A percentile compares a stretch with the other conserved stretches of the same genome.
phyloP scores from a whole-genome alignment of 164 flowering plant species.

The Buxus sempervirens region DNA sequence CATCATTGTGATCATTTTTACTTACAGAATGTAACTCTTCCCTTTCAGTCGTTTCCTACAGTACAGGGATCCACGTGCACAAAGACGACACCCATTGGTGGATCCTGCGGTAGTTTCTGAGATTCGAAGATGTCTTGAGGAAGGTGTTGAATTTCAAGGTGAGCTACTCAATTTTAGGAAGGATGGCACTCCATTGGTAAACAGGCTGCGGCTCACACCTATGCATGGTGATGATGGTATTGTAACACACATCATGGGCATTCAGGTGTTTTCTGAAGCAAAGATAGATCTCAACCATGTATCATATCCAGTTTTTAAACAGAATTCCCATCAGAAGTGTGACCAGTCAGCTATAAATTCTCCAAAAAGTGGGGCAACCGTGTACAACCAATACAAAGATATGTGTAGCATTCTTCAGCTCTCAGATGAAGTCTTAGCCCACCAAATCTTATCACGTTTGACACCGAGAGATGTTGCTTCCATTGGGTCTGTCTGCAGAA shows the following conservation, averaged over 20 bases:
- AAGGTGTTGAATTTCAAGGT: conserved; percentile 74
- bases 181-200: conserved; percentile 81
- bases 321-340: conserved; percentile 32
- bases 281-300: conserved; percentile 59
- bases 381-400: conserved; percentile 25
- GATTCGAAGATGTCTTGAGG: conserved; percentile 73
- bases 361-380: conserved; percentile 24
- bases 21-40: conserved; percentile 9
- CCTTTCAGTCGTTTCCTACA: conserved; percentile 74
- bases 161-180: conserved; percentile 81
- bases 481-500: conserved; percentile 72
- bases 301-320: conserved; percentile 81
- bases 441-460: conserved; percentile 74
- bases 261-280: conserved; percentile 69
- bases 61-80: conserved; percentile 70
- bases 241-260: conserved; percentile 76
- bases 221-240: conserved; percentile 70
- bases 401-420: conserved; percentile 69
- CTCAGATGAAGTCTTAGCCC: conserved; percentile 81
- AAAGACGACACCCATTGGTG: conserved; percentile 80
- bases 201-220: conserved; percentile 62
- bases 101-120: conserved; percentile 84
- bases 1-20: not conserved
- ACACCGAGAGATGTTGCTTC: conserved; percentile 87
- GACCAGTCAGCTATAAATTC: conserved; percentile 32